Conservation (phyloP, 306 rosid species). For the Quercus engelmannii region DNA sequence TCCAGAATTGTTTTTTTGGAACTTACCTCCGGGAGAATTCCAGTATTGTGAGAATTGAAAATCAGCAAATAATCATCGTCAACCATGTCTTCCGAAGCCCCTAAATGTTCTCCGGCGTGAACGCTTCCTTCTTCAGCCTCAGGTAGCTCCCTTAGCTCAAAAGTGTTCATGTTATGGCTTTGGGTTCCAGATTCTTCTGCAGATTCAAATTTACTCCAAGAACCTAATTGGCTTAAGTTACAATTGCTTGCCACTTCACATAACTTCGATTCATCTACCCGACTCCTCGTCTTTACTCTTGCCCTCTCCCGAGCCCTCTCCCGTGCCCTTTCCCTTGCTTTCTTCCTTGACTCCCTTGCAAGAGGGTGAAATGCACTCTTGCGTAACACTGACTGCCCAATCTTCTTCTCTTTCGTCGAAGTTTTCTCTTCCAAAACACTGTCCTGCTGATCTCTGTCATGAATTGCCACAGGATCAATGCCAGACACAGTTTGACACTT, state of each 20-base stretch:
- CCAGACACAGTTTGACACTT: conserved; percentile 70
- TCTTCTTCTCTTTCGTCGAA: conserved; percentile 12
- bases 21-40: conserved; percentile 59
- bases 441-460: conserved; percentile 17
- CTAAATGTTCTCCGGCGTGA: conserved; percentile 31
- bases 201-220: conserved; percentile 62
- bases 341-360: conserved; percentile 57
- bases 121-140: conserved; percentile 36
- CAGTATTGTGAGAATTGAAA: conserved; percentile 39
- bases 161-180: conserved; percentile 26
- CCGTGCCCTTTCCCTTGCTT: conserved; percentile 76
- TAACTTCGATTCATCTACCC: conserved; percentile 14
- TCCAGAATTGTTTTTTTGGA: conserved; percentile 4
- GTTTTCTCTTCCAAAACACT: background rate
- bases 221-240: background rate
- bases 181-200: conserved; percentile 51
- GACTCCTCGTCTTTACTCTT: conserved; percentile 29
- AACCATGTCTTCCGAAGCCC: conserved; percentile 10
- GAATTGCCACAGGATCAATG: conserved; percentile 40
- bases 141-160: conserved; percentile 27
- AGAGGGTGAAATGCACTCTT: conserved; percentile 37
- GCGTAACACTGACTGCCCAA: conserved; percentile 17
- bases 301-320: conserved; percentile 73
- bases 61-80: conserved; percentile 35
- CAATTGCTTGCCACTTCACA: background rate